Evolutionary conservation across 345 rosid genomes (phyloP).

Genomic region (Bruguiera parviflora): DNA sequence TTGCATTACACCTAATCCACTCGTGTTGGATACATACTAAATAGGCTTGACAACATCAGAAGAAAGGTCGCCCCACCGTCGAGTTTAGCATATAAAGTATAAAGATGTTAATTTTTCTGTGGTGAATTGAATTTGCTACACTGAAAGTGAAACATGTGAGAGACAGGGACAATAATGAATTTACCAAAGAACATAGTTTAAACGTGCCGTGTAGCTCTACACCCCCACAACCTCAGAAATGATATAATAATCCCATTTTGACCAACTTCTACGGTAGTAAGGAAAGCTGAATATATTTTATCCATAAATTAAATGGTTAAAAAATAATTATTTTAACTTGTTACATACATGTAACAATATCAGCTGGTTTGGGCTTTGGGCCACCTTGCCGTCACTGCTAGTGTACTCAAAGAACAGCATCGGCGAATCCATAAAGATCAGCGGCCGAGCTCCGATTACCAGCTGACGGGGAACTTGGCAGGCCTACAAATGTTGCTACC

Average conservation of each 20-base stretch:
- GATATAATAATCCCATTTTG: not conserved
- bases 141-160: not conserved
- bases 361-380: not conserved
- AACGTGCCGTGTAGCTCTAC: too few species aligned
- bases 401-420: conserved; percentile 18
- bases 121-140: not conserved
- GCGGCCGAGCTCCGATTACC: conserved; percentile 22
- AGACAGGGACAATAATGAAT: too few species aligned
- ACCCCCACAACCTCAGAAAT: too few species aligned
- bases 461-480: conserved; percentile 23
- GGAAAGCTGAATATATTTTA: not conserved
- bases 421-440: conserved; percentile 43
- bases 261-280: not conserved
- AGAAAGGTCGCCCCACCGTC: too few species aligned
- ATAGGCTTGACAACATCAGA: too few species aligned
- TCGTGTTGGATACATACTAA: too few species aligned
- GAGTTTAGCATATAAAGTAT: too few species aligned
- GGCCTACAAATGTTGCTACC: conserved; percentile 44
- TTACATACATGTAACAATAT: conserved; percentile 9
- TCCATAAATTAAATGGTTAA: not conserved
- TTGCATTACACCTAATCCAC: too few species aligned
- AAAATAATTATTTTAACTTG: not conserved
- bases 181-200: too few species aligned
- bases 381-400: not conserved
- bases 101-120: too few species aligned